These are phyloP conservation scores for Ganoderma resinaceum DNA, from an alignment of 1,284 basidiomycete species.

Conservation along the genomic window DNA sequence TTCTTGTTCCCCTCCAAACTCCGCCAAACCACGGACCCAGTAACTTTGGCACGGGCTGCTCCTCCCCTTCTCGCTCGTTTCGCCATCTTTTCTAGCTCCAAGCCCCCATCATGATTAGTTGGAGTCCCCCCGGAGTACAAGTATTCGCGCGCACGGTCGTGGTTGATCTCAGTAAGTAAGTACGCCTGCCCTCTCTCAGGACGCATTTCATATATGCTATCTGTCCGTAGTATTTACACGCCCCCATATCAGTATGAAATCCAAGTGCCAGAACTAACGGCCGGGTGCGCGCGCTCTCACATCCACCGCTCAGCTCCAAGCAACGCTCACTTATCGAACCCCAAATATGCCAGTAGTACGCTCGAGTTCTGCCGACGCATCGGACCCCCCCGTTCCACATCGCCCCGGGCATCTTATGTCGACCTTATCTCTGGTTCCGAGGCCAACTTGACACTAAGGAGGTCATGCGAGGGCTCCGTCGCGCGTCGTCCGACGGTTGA, in stretches of 20 bases:
- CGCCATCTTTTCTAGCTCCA: background rate
- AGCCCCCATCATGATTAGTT: background rate
- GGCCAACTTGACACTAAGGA: background rate
- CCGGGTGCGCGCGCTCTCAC: background rate
- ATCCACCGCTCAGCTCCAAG: background rate
- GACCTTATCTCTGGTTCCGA: background rate
- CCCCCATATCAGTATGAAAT: background rate
- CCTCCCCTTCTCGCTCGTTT: background rate
- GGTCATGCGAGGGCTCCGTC: background rate
- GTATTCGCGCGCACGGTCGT: background rate
- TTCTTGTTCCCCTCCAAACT: background rate
- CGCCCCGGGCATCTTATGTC: background rate
- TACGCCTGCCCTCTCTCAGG: background rate
- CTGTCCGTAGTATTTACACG: background rate
- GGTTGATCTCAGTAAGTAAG: background rate
- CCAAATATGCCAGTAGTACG: background rate
- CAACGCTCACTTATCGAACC: background rate
- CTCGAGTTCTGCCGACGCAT: background rate
- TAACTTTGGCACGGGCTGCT: background rate
- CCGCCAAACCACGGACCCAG: background rate
- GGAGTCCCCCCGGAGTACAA: background rate
- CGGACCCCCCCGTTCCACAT: background rate
- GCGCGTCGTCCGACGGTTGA: background rate
- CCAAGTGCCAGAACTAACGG: background rate
- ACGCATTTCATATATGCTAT: background rate